phyloP scores from a whole-genome alignment of 768 basidiomycete genomes.

The Lentinula sp. region DNA sequence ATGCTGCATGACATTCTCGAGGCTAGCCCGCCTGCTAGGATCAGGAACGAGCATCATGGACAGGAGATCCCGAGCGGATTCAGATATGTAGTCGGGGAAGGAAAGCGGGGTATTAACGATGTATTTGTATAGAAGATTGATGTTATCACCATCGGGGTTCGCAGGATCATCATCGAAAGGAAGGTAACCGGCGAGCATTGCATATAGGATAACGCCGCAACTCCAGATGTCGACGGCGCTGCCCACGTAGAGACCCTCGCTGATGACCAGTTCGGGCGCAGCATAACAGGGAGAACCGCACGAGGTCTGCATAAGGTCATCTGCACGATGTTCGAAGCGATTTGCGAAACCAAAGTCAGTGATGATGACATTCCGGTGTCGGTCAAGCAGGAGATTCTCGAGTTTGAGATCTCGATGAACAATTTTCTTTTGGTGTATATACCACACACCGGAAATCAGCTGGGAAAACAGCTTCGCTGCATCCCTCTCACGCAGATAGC shows the following conservation, averaged over 20 bases:
- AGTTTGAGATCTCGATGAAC: slow-evolving; percentile 99
- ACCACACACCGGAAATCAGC: slow-evolving; percentile 97
- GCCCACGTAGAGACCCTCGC: slow-evolving; percentile 94
- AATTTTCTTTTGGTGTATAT: slow-evolving; percentile 98
- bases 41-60: slow-evolving; percentile 94
- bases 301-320: slow-evolving; percentile 98
- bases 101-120: slow-evolving; percentile 96
- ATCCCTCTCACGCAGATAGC: slow-evolving; percentile 91
- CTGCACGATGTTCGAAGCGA: slow-evolving; percentile 85
- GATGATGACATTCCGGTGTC: slow-evolving; percentile 97
- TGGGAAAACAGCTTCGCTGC: slow-evolving; percentile 96
- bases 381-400: slow-evolving; percentile 95
- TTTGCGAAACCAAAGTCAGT: slow-evolving; percentile 99
- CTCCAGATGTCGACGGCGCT: slow-evolving; percentile 98
- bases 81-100: slow-evolving; percentile 93
- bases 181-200: slow-evolving; percentile 96
- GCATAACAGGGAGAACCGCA: slow-evolving; percentile 98
- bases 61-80: slow-evolving; percentile 77
- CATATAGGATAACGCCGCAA: slow-evolving; percentile 93
- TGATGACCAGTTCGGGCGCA: slow-evolving; percentile 95
- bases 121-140: slow-evolving; percentile 97
- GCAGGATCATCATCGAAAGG: slow-evolving; percentile 99
- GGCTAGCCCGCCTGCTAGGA: slow-evolving; percentile 70
- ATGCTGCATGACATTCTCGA: slow-evolving; percentile 80
- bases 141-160: slow-evolving; percentile 99